Evolutionary conservation across 2,329 filamentous ascomycete genomes (phyloP), one percentile per base, ranked within the genome.

Genomic region (Plenodomus tracheiphilus): DNA sequence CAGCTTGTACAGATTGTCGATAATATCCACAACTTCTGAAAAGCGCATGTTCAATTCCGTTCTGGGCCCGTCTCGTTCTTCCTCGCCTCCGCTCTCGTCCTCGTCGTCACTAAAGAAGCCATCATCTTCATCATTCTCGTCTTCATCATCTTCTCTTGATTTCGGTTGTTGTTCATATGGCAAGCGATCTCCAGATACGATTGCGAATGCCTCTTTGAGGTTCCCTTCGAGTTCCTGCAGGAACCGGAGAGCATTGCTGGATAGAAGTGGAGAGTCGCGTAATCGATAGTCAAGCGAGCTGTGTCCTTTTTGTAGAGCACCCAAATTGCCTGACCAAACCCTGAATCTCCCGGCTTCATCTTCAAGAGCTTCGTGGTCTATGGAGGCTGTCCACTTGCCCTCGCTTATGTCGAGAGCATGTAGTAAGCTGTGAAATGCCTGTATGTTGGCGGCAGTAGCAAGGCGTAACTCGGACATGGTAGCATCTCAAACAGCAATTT

Each of bases 321-420:
- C 69, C 3, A 72, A 47, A 43, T 72, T 72, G 5, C 70, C 60
- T 11, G 60, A 61, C 69, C 69, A 73, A 0, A 72, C 69, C 32
- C 68, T 58, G 34, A 72, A 68, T 39, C 69, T 63, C n/a, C 69
- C 69, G 35, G 69, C 58, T 41, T 73, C 70, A 45, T 73, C 70
- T 30, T 69, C 61, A 13, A 73, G 61, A 15, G 58, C 60, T 25
- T 68, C 67, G 7, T 40, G 38, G 15, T 70, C 65, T 39, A 72
- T 51, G 4, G 50, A 40, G 34, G 58, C 25, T 4, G 46, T 15
- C 45, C 56, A 50, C 28, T 47, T 53, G 16, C 43, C 34, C 19
- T 62, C 45, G 46, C 44, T 56, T 4, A 47, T 45, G 41, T 32
- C 41, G 7, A 72, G 56, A 5, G 53, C 53, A 22, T 56, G 46